Evolutionary conservation across 202 grass and related monocot genomes (phyloP).

Genomic region (Musa balbisiana): DNA sequence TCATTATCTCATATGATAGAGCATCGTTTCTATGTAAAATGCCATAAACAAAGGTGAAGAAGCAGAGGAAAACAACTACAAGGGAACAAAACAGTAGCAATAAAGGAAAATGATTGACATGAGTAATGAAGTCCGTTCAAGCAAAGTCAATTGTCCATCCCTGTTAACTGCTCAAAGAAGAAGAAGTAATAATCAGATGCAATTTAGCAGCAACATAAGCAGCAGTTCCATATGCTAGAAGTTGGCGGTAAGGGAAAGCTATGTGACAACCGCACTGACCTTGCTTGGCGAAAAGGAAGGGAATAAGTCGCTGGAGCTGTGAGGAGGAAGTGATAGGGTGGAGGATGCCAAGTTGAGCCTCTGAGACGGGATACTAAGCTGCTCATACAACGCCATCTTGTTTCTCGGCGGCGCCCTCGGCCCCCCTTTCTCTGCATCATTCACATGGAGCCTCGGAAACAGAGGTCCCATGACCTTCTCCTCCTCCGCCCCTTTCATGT

Average conservation of each 20-base stretch:
- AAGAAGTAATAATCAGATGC: neutral
- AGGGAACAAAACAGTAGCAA: no score
- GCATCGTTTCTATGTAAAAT: neutral
- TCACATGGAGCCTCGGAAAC: slow-evolving; percentile 30
- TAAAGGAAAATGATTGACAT: no score
- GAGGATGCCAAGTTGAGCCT: slow-evolving; percentile 32
- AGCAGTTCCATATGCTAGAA: no score
- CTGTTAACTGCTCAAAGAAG: no score
- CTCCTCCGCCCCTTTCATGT: slow-evolving; percentile 25
- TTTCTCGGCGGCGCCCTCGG: slow-evolving; percentile 24
- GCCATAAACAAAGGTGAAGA: neutral
- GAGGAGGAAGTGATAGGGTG: slow-evolving; percentile 8
- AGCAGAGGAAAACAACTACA: neutral
- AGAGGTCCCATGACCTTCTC: slow-evolving; percentile 63
- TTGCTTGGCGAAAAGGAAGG: slow-evolving; percentile 39
- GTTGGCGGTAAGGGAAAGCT: neutral
- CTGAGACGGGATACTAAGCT: slow-evolving; percentile 64
- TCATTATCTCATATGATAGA: neutral
- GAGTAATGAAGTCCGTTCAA: no score
- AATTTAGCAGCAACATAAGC: neutral
- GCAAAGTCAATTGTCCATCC: no score
- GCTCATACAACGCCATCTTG: slow-evolving; percentile 40
- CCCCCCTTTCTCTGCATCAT: slow-evolving; percentile 21
- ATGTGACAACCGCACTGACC: slow-evolving; percentile 20
- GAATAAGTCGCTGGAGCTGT: slow-evolving; percentile 2